These are phyloP conservation scores for Nicotiana obtusifolia DNA, from an alignment of 257 asterid genomes.

Conservation along the genomic window DNA sequence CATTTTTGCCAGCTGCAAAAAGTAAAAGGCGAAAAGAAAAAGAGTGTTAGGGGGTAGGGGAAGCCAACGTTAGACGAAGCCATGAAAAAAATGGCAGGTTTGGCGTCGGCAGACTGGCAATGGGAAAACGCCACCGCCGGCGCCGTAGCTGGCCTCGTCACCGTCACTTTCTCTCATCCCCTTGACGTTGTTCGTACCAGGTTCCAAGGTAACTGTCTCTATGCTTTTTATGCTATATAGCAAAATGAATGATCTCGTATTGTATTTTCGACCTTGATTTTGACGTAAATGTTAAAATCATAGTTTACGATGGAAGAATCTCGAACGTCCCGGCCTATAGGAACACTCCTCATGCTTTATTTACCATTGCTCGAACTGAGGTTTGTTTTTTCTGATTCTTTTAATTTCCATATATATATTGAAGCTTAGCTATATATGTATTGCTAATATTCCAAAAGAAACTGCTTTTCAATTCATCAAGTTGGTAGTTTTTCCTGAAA, in stretches of 20 bases:
- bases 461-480: neutral
- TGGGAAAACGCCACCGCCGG: conserved; percentile 99
- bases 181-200: conserved; percentile 96
- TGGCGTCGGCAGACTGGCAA: conserved; percentile 65
- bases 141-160: conserved; percentile 79
- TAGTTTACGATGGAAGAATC: conserved; percentile 80
- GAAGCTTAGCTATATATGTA: neutral
- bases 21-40: neutral
- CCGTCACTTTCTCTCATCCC: conserved; percentile 79
- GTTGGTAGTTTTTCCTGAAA: neutral
- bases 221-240: neutral
- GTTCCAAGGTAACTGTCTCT: conserved; percentile 60
- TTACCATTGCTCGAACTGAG: conserved; percentile 84
- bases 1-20: neutral
- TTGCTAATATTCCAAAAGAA: neutral
- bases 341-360: conserved; percentile 86
- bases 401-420: neutral
- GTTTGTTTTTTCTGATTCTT: conserved; percentile 27
- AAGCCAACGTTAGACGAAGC: neutral
- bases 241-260: neutral
- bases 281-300: neutral
- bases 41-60: neutral
- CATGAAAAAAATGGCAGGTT: conserved; percentile 22
- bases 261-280: neutral
- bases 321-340: conserved; percentile 54